These are phyloP conservation scores for Dendrostoma leiphaemia DNA, from an alignment of 2,329 filamentous ascomycete genomes.

Conservation along the genomic window DNA sequence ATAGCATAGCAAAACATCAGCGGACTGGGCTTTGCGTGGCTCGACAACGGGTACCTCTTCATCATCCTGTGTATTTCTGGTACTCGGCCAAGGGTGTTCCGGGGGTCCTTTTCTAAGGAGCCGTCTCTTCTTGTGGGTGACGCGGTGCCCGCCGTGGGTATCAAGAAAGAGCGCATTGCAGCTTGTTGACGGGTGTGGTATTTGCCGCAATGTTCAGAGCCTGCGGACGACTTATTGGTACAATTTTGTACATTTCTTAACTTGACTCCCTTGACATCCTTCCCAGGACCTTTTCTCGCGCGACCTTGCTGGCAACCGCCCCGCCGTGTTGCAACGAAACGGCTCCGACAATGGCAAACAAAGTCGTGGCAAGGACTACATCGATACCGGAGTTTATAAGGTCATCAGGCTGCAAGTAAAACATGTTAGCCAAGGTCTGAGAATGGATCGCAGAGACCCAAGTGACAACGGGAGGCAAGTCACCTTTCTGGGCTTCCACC, in stretches of 20 bases:
- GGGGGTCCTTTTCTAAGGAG: no score
- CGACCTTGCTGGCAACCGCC: slow-evolving; percentile 70
- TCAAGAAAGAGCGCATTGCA: background rate
- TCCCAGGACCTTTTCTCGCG: slow-evolving; percentile 72
- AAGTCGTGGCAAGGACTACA: slow-evolving; percentile 69
- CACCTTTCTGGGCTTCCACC: slow-evolving; percentile 88
- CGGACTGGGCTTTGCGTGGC: background rate
- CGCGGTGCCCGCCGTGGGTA: background rate
- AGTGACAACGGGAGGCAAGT: slow-evolving; percentile 27
- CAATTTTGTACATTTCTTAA: background rate
- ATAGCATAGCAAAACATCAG: no score
- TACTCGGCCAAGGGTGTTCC: no score
- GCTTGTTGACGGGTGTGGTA: background rate
- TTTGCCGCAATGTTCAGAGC: background rate
- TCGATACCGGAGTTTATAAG: slow-evolving; percentile 71
- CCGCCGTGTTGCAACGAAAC: slow-evolving; percentile 85
- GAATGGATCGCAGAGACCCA: background rate
- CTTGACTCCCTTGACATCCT: slow-evolving; percentile 25
- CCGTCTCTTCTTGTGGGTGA: background rate
- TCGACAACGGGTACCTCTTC: background rate
- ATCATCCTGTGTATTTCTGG: no score
- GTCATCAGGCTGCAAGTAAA: slow-evolving; percentile 54
- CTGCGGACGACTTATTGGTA: background rate
- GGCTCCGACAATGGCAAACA: slow-evolving; percentile 87
- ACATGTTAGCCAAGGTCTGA: background rate